phyloP scores from a whole-genome alignment of 1,284 basidiomycete species.

The Mycena citricolor region DNA sequence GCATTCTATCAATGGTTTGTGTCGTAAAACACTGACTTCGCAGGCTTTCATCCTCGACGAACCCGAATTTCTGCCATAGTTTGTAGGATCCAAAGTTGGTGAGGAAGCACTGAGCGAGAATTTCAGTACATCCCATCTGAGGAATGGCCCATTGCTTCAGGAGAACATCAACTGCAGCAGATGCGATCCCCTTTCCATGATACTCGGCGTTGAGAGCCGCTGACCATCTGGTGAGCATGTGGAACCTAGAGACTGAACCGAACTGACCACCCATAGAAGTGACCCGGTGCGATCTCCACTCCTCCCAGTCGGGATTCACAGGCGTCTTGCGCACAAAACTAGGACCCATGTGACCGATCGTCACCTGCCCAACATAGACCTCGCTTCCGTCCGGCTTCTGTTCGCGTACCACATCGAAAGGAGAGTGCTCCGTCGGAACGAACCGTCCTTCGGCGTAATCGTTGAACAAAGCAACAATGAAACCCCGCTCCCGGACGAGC shows the following conservation, averaged over 20 bases:
- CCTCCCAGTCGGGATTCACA: slow-evolving; percentile 18
- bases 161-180: slow-evolving; percentile 11
- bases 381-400: slow-evolving; percentile 6
- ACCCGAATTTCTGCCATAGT: slow-evolving; percentile 23
- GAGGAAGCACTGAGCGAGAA: slow-evolving; percentile 12
- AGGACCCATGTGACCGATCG: not conserved
- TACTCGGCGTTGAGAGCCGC: slow-evolving; percentile 16
- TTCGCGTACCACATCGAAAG: slow-evolving; percentile 18
- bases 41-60: slow-evolving; percentile 10
- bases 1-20: not conserved
- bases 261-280: too few species aligned
- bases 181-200: slow-evolving; percentile 18
- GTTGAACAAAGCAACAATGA: slow-evolving; percentile 10
- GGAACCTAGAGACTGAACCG: too few species aligned
- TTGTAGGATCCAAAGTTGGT: slow-evolving; percentile 13
- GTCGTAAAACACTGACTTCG: not conserved
- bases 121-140: slow-evolving; percentile 23
- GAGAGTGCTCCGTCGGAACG: slow-evolving; percentile 8
- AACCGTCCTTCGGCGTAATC: slow-evolving; percentile 9
- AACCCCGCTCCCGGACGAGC: slow-evolving; percentile 16
- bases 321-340: slow-evolving; percentile 11
- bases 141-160: slow-evolving; percentile 18
- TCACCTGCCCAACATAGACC: slow-evolving; percentile 22
- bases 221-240: not conserved
- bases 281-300: too few species aligned